Conservation (phyloP, 305 asterid genomes). For the Rubia occidens region DNA sequence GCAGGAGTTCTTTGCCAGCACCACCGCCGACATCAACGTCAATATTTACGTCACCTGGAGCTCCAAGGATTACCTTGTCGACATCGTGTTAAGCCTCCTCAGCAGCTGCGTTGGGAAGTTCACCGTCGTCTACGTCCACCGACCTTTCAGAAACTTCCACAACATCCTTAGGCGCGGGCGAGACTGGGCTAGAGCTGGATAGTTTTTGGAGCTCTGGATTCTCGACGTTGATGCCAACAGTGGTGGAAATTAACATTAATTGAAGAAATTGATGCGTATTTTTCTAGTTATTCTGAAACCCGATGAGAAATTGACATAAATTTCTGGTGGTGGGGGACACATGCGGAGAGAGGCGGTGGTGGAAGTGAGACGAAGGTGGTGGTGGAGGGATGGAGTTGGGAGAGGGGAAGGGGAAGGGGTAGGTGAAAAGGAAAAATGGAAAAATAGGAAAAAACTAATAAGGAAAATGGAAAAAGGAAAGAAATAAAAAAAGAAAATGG, state of each 20-base stretch:
- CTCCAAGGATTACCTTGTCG: conserved; percentile 48
- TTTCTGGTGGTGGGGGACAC: no score
- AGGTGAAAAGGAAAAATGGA: no score
- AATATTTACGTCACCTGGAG: conserved; percentile 61
- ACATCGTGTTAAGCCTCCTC: conserved; percentile 59
- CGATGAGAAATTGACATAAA: not conserved
- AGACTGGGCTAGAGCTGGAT: conserved; percentile 19
- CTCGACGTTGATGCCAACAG: conserved; percentile 12
- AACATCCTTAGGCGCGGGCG: conserved; percentile 52
- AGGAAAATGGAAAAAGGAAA: no score
- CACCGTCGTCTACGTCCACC: conserved; percentile 48
- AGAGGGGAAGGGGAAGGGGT: no score
- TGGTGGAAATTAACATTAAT: no score
- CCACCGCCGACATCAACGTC: conserved; percentile 72
- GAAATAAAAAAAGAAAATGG: no score
- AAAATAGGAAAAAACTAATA: no score
- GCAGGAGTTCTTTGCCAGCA: conserved; percentile 45
- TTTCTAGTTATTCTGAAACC: not conserved
- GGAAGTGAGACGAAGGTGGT: no score
- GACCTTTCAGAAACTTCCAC: conserved; percentile 66
- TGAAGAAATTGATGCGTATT: not conserved
- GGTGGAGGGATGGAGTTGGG: no score
- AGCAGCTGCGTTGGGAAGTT: conserved; percentile 34
- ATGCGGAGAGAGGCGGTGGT: no score
- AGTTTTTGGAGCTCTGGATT: conserved; percentile 37